Evolutionary conservation across 306 rosid species (phyloP), one percentile per base, ranked within the genome.

Genomic region (Ceratonia siliqua): DNA sequence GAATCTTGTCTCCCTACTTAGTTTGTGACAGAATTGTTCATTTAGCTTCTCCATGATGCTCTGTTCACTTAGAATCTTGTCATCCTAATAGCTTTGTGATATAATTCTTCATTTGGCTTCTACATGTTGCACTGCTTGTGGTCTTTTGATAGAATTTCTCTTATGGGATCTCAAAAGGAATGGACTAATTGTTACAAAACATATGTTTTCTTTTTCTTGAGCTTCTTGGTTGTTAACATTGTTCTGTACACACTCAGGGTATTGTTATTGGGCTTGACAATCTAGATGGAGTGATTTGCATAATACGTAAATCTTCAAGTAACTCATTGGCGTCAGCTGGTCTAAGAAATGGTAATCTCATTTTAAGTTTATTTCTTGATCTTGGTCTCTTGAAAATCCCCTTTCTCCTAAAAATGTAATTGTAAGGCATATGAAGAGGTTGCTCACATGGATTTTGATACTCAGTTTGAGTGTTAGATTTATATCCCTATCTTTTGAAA

Each of bases 241-340:
- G 38, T 79, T 72, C 22, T 77, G 62, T 75, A 4, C 64, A 30
- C 58, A 78, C 69, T 39, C 55, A 94, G 99, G 99, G 99, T 72
- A 94, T 94, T 70, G 85, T 86, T 69, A 81, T 82, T 25, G 99
- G 95, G 80, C 95, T 94, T 72, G 93, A 85, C 82, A 94, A 92
- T 90, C 66, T 94, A 84, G 92, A 94, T 68, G 86, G 66, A 57
- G 99, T 92, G 70, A 92, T 94, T 79, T 81, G 28, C 68, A 79
- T 87, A 66, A 70, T 90, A 66, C 88, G 90, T 49, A 89, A 80
- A 80, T 86, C 98, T 63, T 85, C 96, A 2, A 94, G 97, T 84
- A 89, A 90, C 80, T 83, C 91, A 10, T 46, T 36, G 9, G 96
- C 96, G 62, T 79, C 86, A 32, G 83, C 88, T 78, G 83, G 86